These are phyloP conservation scores for Penicillium macrosclerotiorum DNA, from an alignment of 495 filamentous ascomycete genomes.

Conservation along the genomic window DNA sequence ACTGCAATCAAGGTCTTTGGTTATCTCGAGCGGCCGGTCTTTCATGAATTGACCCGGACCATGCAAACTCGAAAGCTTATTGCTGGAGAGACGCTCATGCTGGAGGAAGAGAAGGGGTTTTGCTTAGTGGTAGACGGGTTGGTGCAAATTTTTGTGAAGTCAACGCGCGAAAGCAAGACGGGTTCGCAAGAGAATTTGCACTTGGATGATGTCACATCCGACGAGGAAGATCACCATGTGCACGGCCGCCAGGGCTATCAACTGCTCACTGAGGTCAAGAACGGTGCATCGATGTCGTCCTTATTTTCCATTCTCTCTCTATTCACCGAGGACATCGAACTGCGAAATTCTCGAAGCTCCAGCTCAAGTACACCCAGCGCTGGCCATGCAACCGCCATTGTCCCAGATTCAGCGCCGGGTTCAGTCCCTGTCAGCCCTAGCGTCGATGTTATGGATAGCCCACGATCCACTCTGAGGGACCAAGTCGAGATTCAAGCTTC, in stretches of 20 bases:
- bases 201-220: conserved; percentile 46
- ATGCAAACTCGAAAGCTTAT: conserved; percentile 98
- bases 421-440: conserved; percentile 46
- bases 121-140: conserved; percentile 95
- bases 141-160: conserved; percentile 98
- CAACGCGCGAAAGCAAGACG: conserved; percentile 57
- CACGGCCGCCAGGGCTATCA: conserved; percentile 80
- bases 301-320: conserved; percentile 94
- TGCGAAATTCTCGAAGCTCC: conserved; percentile 56
- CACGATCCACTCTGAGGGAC: conserved; percentile 26
- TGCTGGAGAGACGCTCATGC: conserved; percentile 87
- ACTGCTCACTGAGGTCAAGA: conserved; percentile 94
- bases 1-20: conserved; percentile 99
- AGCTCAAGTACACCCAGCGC: conserved; percentile 43
- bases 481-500: conserved; percentile 14
- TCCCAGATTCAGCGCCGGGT: conserved; percentile 37
- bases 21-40: conserved; percentile 92
- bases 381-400: conserved; percentile 25
- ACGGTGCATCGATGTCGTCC: conserved; percentile 97
- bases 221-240: conserved; percentile 59
- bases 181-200: conserved; percentile 22
- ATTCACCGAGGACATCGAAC: conserved; percentile 90
- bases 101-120: conserved; percentile 97
- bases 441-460: conserved; percentile 34
- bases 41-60: conserved; percentile 93